These are phyloP conservation scores for Microbotryum scabiosae DNA, from an alignment of 1,284 basidiomycete species.

Conservation along the genomic window DNA sequence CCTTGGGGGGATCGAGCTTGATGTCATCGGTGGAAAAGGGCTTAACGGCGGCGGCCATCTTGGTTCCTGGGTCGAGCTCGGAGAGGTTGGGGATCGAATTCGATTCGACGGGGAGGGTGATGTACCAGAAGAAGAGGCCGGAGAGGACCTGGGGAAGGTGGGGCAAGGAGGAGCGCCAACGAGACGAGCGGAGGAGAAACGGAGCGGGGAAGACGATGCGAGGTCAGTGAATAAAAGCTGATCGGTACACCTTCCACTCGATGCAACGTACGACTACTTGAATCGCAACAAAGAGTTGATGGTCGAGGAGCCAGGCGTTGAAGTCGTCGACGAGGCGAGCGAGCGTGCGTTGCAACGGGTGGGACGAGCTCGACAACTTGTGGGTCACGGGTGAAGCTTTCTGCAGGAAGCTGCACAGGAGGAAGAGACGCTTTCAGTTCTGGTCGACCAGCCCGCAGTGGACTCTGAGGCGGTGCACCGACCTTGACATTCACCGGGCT, in stretches of 20 bases:
- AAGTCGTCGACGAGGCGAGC: neutral
- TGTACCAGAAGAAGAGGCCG: slow-evolving; percentile 23
- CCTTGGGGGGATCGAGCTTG: slow-evolving; percentile 62
- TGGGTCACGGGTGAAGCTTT: too few species aligned
- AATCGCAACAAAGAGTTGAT: slow-evolving; percentile 14
- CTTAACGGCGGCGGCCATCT: slow-evolving; percentile 6
- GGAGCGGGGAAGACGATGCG: neutral
- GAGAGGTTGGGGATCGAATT: neutral
- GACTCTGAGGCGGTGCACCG: too few species aligned
- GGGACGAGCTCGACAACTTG: too few species aligned
- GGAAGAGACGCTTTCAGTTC: too few species aligned
- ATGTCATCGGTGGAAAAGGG: slow-evolving; percentile 2
- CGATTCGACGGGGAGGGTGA: slow-evolving; percentile 14
- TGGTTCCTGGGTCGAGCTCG: neutral
- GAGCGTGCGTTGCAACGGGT: neutral
- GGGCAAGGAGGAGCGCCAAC: slow-evolving; percentile 10
- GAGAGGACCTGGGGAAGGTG: slow-evolving; percentile 16
- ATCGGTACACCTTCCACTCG: neutral
- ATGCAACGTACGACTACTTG: slow-evolving; percentile 8
- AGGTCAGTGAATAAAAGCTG: neutral
- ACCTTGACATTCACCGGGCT: too few species aligned
- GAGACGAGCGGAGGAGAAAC: neutral
- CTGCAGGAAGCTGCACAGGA: too few species aligned
- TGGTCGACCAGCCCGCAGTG: too few species aligned
- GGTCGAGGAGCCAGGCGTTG: slow-evolving; percentile 7